A percentile compares a stretch with the other conserved stretches of the same genome.
phyloP scores from a whole-genome alignment of 345 rosid genomes.

The Pelargonium nanum region DNA sequence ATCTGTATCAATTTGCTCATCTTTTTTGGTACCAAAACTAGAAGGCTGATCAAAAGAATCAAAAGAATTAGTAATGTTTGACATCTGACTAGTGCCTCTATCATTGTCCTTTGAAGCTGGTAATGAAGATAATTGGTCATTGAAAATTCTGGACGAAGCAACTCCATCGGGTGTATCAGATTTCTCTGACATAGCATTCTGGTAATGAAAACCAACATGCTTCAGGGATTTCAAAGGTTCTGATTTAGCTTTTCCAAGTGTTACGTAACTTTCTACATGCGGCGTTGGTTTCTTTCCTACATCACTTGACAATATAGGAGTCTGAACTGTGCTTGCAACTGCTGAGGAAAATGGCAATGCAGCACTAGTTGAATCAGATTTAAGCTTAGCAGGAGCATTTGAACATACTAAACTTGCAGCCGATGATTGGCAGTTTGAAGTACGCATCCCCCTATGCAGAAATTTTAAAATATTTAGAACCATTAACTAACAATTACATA shows the following conservation, averaged over 20 bases:
- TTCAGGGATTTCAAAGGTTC: slow-evolving; percentile 26
- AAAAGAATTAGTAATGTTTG: slow-evolving; percentile 14
- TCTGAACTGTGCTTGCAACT: slow-evolving; percentile 31
- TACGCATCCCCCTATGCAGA: slow-evolving; percentile 29
- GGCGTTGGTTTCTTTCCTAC: slow-evolving; percentile 20
- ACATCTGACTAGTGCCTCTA: slow-evolving; percentile 11
- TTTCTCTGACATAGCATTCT: slow-evolving; percentile 21
- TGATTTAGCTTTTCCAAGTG: slow-evolving; percentile 20
- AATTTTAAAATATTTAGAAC: not conserved
- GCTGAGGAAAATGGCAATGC: slow-evolving; percentile 34
- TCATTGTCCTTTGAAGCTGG: slow-evolving; percentile 19
- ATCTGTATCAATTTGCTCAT: slow-evolving; percentile 9
- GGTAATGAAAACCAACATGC: slow-evolving; percentile 19
- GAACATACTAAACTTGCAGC: slow-evolving; percentile 25
- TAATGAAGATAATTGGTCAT: slow-evolving; percentile 20
- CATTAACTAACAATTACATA: not conserved
- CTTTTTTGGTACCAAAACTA: slow-evolving; percentile 11
- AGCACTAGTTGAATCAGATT: slow-evolving; percentile 25
- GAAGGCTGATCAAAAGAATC: slow-evolving; percentile 11
- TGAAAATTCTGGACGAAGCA: slow-evolving; percentile 13
- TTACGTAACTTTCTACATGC: slow-evolving; percentile 24
- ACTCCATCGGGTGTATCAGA: slow-evolving; percentile 20
- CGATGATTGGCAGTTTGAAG: slow-evolving; percentile 15
- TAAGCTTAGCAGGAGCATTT: slow-evolving; percentile 46
- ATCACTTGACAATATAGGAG: slow-evolving; percentile 19